A percentile compares a stretch with the other conserved stretches of the same genome.
Evolutionary conservation across 1,139 yeast genomes (phyloP).

Genomic region (Yamadazyma atmosphaerica): DNA sequence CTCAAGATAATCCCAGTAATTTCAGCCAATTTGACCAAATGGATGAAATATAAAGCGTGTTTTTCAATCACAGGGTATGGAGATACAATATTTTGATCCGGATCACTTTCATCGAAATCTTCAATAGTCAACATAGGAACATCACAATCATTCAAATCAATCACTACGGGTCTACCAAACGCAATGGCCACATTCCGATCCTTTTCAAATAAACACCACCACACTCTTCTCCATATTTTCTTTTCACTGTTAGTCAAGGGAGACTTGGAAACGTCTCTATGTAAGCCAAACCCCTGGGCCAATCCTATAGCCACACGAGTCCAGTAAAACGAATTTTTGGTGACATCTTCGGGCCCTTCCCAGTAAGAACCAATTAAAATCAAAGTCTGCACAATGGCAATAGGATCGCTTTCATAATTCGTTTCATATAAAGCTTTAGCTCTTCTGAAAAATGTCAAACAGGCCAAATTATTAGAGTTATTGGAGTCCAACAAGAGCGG

Average conservation of each 20-base stretch:
- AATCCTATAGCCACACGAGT: constrained; percentile 68
- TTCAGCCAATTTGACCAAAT: constrained; percentile 68
- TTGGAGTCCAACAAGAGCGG: constrained; percentile 56
- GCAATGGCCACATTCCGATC: constrained; percentile 75
- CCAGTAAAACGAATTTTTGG: constrained; percentile 78
- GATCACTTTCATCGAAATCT: constrained; percentile 64
- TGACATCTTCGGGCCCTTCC: constrained; percentile 79
- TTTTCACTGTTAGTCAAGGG: constrained; percentile 43
- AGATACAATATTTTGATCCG: constrained; percentile 40
- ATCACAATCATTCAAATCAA: constrained; percentile 75
- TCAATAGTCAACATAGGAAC: constrained; percentile 69
- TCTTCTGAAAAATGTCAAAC: constrained; percentile 68
- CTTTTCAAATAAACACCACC: constrained; percentile 80
- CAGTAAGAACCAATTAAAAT: constrained; percentile 68
- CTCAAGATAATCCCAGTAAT: constrained; percentile 70
- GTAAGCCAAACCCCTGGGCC: constrained; percentile 82
- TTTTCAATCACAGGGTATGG: constrained; percentile 50
- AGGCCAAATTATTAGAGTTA: constrained; percentile 59
- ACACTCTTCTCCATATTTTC: constrained; percentile 65
- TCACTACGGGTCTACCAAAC: constrained; percentile 70
- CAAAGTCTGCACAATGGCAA: constrained; percentile 64
- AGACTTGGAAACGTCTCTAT: constrained; percentile 49
- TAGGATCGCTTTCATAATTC: constrained; percentile 70
- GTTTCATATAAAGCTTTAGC: constrained; percentile 78
- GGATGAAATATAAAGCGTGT: constrained; percentile 59